Conservation (phyloP, 2,329 filamentous ascomycete genomes). For the Penicillium sp. region DNA sequence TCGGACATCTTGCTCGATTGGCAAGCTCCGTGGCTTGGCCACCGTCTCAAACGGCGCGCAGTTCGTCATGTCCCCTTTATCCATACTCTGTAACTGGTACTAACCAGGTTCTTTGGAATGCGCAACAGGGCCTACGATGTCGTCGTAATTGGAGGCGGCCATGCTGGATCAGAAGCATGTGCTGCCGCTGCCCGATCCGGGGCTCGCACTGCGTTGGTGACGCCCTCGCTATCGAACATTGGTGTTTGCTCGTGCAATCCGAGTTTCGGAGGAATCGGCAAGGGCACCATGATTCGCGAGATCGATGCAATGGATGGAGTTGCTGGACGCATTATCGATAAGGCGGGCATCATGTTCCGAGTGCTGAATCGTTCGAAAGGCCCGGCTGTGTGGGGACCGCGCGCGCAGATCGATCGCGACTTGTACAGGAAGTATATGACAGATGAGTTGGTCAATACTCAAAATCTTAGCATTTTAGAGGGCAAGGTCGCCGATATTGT, state of each 20-base stretch:
- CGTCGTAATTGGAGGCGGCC: slow-evolving; percentile 91
- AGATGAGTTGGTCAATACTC: slow-evolving; percentile 76
- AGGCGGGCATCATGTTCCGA: slow-evolving; percentile 91
- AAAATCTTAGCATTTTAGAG: slow-evolving; percentile 76
- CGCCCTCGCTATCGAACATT: slow-evolving; percentile 83
- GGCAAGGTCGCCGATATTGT: slow-evolving; percentile 94
- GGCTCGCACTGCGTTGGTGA: slow-evolving; percentile 85
- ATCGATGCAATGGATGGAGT: slow-evolving; percentile 93
- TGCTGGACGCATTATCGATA: slow-evolving; percentile 85
- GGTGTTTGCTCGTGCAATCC: slow-evolving; percentile 97
- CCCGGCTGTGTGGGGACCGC: slow-evolving; percentile 93
- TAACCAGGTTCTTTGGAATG: slow-evolving; percentile 1
- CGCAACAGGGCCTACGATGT: slow-evolving; percentile 74
- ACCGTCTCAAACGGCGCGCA: slow-evolving; percentile 41
- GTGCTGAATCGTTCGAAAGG: slow-evolving; percentile 87
- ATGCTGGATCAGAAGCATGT: slow-evolving; percentile 92
- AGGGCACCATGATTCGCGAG: slow-evolving; percentile 93
- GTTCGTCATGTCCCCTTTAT: slow-evolving; percentile 28
- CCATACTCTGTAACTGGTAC: not conserved
- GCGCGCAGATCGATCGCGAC: slow-evolving; percentile 90
- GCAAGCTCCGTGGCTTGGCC: slow-evolving; percentile 37
- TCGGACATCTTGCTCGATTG: slow-evolving; percentile 22
- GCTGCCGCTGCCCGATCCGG: slow-evolving; percentile 87
- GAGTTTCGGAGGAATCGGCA: slow-evolving; percentile 97
- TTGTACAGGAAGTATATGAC: slow-evolving; percentile 91